These are phyloP conservation scores for Rutstroemia sp. DNA, from an alignment of 2,329 filamentous ascomycete genomes.

Conservation along the genomic window DNA sequence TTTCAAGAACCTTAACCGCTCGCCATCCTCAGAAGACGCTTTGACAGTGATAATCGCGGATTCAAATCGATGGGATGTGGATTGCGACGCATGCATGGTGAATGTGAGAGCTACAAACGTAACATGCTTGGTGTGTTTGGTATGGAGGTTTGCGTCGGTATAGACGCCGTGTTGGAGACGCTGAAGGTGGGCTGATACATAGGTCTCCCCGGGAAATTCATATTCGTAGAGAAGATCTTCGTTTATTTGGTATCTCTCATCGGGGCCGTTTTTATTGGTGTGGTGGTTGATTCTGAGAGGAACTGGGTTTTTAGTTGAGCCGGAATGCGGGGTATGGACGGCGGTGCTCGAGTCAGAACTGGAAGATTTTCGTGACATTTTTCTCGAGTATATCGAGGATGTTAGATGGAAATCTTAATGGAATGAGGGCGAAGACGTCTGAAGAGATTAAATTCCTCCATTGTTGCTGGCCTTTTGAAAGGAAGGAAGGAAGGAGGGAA, in stretches of 20 bases:
- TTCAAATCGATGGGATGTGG: background rate
- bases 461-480: background rate
- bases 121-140: conserved; percentile 34
- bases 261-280: conserved; percentile 17
- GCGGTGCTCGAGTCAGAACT: background rate
- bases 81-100: conserved; percentile 36
- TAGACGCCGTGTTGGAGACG: conserved; percentile 43
- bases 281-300: background rate
- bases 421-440: background rate
- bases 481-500: background rate
- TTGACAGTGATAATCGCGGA: background rate
- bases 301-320: background rate
- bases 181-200: conserved; percentile 42
- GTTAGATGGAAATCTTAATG: background rate
- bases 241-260: conserved; percentile 26
- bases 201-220: conserved; percentile 39
- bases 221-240: conserved; percentile 41
- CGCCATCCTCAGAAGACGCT: conserved; percentile 23
- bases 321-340: background rate
- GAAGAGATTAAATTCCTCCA: no score
- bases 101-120: conserved; percentile 43
- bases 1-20: conserved; percentile 37
- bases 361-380: background rate
- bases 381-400: no score
- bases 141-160: conserved; percentile 35